Base-by-base conservation (phyloP, 495 filamentous ascomycete genomes). In the Aspergillus heteromorphus region DNA sequence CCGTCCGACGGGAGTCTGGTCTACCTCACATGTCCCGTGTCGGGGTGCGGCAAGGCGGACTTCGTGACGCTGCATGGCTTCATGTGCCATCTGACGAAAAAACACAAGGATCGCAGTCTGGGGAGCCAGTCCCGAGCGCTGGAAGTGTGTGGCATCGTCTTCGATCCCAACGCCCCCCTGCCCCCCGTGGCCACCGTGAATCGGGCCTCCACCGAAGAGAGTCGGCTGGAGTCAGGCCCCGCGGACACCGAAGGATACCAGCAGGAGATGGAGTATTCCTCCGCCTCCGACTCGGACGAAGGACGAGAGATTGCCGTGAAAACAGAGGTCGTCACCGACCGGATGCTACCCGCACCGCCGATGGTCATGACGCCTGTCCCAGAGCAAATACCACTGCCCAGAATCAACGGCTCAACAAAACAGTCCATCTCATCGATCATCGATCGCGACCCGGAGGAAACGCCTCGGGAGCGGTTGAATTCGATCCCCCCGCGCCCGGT, bases 31-130 rank as follows among this genome's bases (percentile, higher is more conserved):
- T 79, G 75, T 29, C 73, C 72, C 0, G 67, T 75, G 5, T 55
- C 66, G 2, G 72, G 71, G 23, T 79, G 75, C 53, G 70, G 67
- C 4, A 76, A 75, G 62, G 66, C 72, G 0, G 71, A 75, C 56
- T 79, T 77, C 48, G 72, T 75, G 48, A 75, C 73, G 1, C 67
- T 77, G 14, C 72, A 75, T 50, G 74, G 73, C 36, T 77, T 76
- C 61, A 77, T 77, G 74, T 77, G 74, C 62, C 74, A 77, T 45
- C 59, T 77, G 49, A 77, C 74, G 4, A 77, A 77, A 60, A 77
- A 77, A 53, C 74, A 77, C 59, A 77, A 77, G 47, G 74, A 77
- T 60, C 73, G 74, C 50, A 74, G 69, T 4, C 40, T 77, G 50
- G 74, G 74, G 13, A 77, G 73, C 58, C 74, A 77, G 34, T 74